Percentiles rank a stretch among this genome's conserved stretches.
Conservation (phyloP, 2,329 filamentous ascomycete genomes). For the Gyromitra esculenta region DNA sequence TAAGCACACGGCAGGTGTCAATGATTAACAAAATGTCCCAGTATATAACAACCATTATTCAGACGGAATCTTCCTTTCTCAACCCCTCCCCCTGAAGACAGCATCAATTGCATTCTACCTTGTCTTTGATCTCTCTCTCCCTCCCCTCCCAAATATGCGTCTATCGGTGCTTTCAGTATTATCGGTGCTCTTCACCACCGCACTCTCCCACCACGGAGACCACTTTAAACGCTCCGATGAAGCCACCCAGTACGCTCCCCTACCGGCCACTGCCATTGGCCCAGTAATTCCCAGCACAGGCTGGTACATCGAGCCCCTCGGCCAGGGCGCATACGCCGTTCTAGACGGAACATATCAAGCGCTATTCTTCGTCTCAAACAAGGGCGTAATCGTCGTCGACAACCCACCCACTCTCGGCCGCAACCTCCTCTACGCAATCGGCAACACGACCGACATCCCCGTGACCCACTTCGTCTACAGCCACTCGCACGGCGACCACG, state of each 20-base stretch:
- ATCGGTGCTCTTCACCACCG: constrained; percentile 18
- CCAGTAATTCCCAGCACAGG: constrained; percentile 27
- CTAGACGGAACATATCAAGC: constrained; percentile 57
- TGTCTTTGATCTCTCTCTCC: background rate
- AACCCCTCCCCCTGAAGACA: background rate
- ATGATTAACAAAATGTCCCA: background rate
- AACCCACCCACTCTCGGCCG: constrained; percentile 57
- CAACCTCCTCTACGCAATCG: constrained; percentile 56
- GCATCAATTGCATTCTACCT: background rate
- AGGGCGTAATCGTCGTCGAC: constrained; percentile 58
- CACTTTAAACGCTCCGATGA: constrained; percentile 17
- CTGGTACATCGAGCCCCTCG: constrained; percentile 55
- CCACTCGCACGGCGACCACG: constrained; percentile 57
- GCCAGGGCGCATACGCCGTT: constrained; percentile 57
- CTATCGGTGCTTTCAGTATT: constrained; percentile 17
- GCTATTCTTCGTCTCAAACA: constrained; percentile 56
- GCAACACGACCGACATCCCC: constrained; percentile 56
- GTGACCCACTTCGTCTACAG: constrained; percentile 58
- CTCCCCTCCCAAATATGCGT: constrained; percentile 11
- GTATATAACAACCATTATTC: background rate
- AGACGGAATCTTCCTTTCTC: background rate
- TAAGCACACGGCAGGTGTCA: background rate
- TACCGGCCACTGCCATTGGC: constrained; percentile 25
- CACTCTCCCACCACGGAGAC: constrained; percentile 25
- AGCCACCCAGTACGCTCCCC: constrained; percentile 6